A percentile compares a stretch with the other conserved stretches of the same genome.
Conservation (phyloP, 225 moss, liverwort and hornwort species). For the Polytrichum formosum region DNA sequence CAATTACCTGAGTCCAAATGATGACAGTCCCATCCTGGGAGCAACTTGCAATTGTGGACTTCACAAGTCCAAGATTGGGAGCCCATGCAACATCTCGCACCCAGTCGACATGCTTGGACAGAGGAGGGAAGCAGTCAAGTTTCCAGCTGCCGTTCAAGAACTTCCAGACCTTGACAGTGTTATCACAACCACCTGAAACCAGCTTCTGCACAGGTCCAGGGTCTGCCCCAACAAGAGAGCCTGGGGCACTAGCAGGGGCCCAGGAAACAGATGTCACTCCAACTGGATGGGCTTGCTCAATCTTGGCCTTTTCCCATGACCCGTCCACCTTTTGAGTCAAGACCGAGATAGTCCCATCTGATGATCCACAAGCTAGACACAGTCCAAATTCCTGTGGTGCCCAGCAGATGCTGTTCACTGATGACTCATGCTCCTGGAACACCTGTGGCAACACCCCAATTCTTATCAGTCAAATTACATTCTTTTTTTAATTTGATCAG, state of each 20-base stretch:
- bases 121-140: conserved; percentile 87
- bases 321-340: conserved; percentile 67
- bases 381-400: conserved; percentile 86
- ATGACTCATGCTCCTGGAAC: conserved; percentile 79
- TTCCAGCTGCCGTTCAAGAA: conserved; percentile 74
- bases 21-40: conserved; percentile 90
- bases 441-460: conserved; percentile 26
- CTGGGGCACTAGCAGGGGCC: conserved; percentile 75
- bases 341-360: conserved; percentile 88
- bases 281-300: conserved; percentile 90
- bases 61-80: conserved; percentile 85
- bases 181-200: conserved; percentile 85
- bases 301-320: conserved; percentile 77
- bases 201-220: conserved; percentile 72
- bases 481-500: too few species aligned
- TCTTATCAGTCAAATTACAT: too few species aligned
- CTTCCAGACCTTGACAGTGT: conserved; percentile 93
- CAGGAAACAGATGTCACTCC: conserved; percentile 92
- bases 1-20: conserved; percentile 81
- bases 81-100: conserved; percentile 97
- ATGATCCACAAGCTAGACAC: conserved; percentile 80
- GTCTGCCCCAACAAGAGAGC: conserved; percentile 68
- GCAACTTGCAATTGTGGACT: conserved; percentile 86
- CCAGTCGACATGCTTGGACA: conserved; percentile 86
- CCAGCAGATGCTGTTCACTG: conserved; percentile 90